Evolutionary conservation across 2,329 filamentous ascomycete species (phyloP), one percentile per base, ranked within the genome.

Genomic region (Penicillium sumatraense): DNA sequence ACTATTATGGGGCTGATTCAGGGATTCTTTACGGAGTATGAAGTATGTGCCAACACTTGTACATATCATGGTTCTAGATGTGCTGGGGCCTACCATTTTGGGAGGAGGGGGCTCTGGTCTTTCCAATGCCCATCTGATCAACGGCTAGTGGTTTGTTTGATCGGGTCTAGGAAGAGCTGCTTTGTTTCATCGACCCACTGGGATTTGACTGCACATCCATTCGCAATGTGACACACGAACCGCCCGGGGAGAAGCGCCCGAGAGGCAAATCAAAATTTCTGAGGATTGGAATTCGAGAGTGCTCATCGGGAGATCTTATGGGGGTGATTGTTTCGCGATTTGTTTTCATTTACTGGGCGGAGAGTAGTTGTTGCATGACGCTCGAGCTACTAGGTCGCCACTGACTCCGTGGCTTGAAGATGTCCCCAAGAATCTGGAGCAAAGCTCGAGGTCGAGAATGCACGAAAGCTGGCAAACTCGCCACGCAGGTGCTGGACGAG

Each of bases 181-280:
- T 16, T 23, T 21, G 40, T 49, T 45, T 49, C 36, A 23, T 35
- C 31, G 45, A 53, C 31, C 52, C 41, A 49, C 49, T 13, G 24
- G 11, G 14, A 31, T 26, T 7, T 13, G 16, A 24, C 6, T 21
- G 48, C 35, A 16, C 33, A 42, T 35, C 38, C 36, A 41, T 48
- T 40, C 44, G 29, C 36, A 41, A 51, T 57, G 21, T 50, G 54
- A 57, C 49, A 54, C 41, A 41, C 41, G 18, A 36, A 20, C 27
- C 42, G 16, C 27, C 13, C 49, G 24, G 21, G 45, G 26, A 38
- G 49, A 33, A 46, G 42, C 14, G 10, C 33, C 42, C 42, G 42
- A 21, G 26, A 46, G 26, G 42, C 42, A 46, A 46, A 31, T 46
- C 20, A 3, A 18, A 10, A 44, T 49, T 38, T 36, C 31, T 49